Evolutionary conservation across 768 basidiomycete species (phyloP), one percentile per base, ranked within the genome.

Genomic region (Suillus sp.): DNA sequence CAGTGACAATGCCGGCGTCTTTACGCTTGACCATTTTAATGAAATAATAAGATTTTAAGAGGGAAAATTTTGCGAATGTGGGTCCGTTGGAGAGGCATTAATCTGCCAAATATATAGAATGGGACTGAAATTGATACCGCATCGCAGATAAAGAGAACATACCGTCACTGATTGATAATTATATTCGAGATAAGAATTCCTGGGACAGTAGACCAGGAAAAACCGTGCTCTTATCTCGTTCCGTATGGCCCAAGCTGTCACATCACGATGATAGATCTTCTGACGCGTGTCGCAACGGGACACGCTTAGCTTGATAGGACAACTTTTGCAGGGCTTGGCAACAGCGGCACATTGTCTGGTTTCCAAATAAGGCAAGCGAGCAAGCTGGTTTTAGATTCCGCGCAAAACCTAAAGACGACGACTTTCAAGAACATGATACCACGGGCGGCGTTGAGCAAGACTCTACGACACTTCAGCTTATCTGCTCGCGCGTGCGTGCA

Each of bases 401-500:
- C 34, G 32, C 20, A n/a, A 53, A 53, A 53, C 30, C 27, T 10
- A 32, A 51, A 32, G 16, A 50, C 47, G 16, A 50, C 47, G 6
- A 50, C 16, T 32, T 34, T 10, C 10, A 30, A 51, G 30, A 30
- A 30, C 27, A 70, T 70, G 69, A 45, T 66, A 34, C 63, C 65
- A 38, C 69, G 67, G 56, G 32, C 69, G n/a, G 27, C 40, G 37
- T 53, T 68, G 27, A 65, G 64, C 56, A 71, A 68, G 35, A 64
- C 68, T 34, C 55, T 77, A 38, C 77, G 78, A 62, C 70, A 62
- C 11, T 87, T 88, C 76, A 83, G 79, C 72, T 81, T 83, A 14
- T 83, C 85, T 13, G 76, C 79, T 38, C 73, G 75, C 67, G 65
- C 83, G 75, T 72, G 80, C 78, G 78, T 78, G 69, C 75, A 84